Base-by-base conservation (phyloP, 2,329 filamentous ascomycete species). In the Phaeoacremonium minimum region DNA sequence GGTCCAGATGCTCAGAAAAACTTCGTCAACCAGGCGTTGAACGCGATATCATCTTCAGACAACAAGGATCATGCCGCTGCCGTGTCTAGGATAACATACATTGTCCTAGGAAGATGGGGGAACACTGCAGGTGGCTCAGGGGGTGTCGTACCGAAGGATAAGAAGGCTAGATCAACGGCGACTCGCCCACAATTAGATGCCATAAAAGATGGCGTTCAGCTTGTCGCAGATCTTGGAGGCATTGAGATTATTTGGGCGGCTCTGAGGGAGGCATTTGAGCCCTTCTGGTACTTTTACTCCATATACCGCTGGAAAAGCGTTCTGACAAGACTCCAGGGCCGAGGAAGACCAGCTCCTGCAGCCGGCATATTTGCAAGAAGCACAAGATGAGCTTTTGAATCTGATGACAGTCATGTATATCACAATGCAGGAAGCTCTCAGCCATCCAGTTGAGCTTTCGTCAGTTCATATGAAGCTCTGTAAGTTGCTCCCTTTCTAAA, bases 61-160 rank as follows among this genome's bases (percentile, higher is more conserved):
- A 56, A 69, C 18, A 61, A 67, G 13, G 55, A 70, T 36, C 64
- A 75, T 7, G 64, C 65, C 33, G 71, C 73, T 33, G 73, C 70
- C 12, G 66, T 84, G 19, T 75, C 75, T 20, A 71, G 70, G 31
- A 56, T 83, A 30, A 60, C 79, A 4, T 83, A 83, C 49, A 57
- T 85, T 17, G 64, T 83, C 12, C 69, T 87, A 5, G 85, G 85
- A 2, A 68, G 81, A 22, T 90, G 85, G 85, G 75, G 71, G 4
- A 69, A 80, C 33, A 87, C 81, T 9, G 82, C 81, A 19, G n/a
- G n/a, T n/a, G 75, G 78, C 18, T 54, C 62, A 35, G 40, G 52
- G 5, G 48, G 55, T 35, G 53, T 59, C 40, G 46, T 67, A 40
- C 47, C 46, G 37, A 54, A 55, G 42, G 50, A 66, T 55, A 52